Base-by-base conservation (phyloP, 495 filamentous ascomycete genomes). In the Hypoxylon lienhwacheense region DNA sequence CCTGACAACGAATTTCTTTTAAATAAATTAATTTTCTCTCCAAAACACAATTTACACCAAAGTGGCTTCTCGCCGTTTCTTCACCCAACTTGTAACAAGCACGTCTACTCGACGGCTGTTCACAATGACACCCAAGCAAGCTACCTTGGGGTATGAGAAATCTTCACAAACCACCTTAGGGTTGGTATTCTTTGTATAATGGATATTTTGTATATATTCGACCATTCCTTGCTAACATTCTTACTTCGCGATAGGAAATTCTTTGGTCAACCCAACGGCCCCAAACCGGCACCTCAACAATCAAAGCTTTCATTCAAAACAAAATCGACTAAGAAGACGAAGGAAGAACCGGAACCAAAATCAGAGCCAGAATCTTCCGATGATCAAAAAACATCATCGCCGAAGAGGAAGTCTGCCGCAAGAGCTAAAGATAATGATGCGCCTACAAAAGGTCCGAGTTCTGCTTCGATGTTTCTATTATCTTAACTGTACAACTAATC, bases 91-190 rank as follows among this genome's bases (percentile, higher is more conserved):
- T 44, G 48, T 53, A 47, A 59, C 63, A 42, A 52, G 47, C 42
- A 55, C 59, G 50, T 55, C 61, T 8, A 51, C 29, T 14, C 47
- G 53, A 6, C 53, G 56, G 55, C 40, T 66, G 26, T 52, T 63
- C 53, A 74, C 43, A 14, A 80, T 81, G 79, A 63, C 77, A 55
- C 73, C 77, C 11, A 96, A 91, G 67, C 92, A 97, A 78, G 82
- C 87, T 63, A 96, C 90, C 6, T 70, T 97, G 66, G 90, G 90
- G 92, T 97, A 96, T 77, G 92, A 95, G 35, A 85, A 80, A 68
- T 76, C 85, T 48, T 78, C 81, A 44, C 90, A 96, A 74, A 79
- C 82, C 61, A 95, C 87, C 47, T 74, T 96, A 67, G 83, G 88
- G 91, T 95, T 81, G 77, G 89, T 85, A 32, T 50, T 40, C 40